Conservation (phyloP, 352 stramenopile genomes). For the Thalassiosira livingstoniorum region DNA sequence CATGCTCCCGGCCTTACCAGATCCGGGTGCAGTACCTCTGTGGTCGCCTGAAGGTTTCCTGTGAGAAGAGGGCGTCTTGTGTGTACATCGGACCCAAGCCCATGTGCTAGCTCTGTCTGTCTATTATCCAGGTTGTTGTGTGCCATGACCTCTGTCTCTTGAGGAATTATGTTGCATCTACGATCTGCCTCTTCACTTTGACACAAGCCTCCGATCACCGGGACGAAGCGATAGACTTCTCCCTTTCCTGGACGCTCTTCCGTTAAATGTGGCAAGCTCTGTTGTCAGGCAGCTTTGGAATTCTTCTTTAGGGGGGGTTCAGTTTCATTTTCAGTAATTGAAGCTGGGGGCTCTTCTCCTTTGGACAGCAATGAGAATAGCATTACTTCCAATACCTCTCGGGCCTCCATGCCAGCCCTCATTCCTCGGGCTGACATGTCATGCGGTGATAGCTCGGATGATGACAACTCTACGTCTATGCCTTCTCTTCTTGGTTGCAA, state of each 20-base stretch:
- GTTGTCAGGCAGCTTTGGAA: background rate
- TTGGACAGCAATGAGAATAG: too few relatives aligned
- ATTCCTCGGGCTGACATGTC: too few relatives aligned
- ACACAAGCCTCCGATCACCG: too few relatives aligned
- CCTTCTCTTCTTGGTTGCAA: background rate
- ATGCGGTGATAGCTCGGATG: background rate
- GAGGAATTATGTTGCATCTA: background rate
- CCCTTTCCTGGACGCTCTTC: background rate
- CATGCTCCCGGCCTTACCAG: too few relatives aligned
- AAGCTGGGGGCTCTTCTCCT: background rate
- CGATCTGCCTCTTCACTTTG: background rate
- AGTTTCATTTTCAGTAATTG: too few relatives aligned
- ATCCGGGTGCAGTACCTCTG: too few relatives aligned
- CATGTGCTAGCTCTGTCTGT: background rate
- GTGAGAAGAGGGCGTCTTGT: background rate
- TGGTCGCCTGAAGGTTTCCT: too few relatives aligned
- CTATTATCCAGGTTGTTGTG: background rate
- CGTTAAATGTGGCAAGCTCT: background rate
- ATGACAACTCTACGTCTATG: background rate
- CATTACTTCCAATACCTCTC: too few relatives aligned
- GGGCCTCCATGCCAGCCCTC: too few relatives aligned
- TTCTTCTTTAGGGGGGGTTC: background rate
- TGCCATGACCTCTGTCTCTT: background rate
- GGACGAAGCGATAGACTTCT: background rate
- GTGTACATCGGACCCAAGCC: background rate